phyloP scores from a whole-genome alignment of 441 rosid genomes.

The Croton setiger region DNA sequence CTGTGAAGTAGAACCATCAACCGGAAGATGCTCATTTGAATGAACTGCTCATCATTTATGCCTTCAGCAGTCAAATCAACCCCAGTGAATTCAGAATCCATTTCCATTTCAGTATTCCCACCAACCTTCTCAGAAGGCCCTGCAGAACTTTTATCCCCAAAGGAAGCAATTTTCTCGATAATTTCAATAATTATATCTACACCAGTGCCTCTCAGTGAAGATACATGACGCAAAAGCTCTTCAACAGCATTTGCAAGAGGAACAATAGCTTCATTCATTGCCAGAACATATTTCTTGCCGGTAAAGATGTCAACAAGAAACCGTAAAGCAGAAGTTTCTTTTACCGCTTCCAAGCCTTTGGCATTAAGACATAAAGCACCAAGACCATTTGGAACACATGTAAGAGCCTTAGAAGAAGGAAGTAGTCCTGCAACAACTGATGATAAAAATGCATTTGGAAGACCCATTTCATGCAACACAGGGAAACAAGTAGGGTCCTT shows the following conservation, averaged over 20 bases:
- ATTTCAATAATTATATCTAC: slow-evolving; percentile 94
- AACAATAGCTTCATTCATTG: slow-evolving; percentile 96
- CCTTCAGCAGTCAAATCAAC: slow-evolving; percentile 45
- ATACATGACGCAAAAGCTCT: slow-evolving; percentile 95
- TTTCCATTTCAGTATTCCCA: slow-evolving; percentile 83
- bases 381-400: slow-evolving; percentile 92
- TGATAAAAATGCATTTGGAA: slow-evolving; percentile 89
- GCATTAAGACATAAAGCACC: slow-evolving; percentile 96
- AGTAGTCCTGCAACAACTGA: slow-evolving; percentile 81
- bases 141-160: slow-evolving; percentile 46
- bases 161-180: slow-evolving; percentile 67
- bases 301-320: slow-evolving; percentile 87
- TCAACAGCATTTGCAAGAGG: slow-evolving; percentile 97
- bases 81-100: slow-evolving; percentile 72
- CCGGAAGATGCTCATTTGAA: slow-evolving; percentile 88
- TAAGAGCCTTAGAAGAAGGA: slow-evolving; percentile 95
- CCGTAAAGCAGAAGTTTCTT: slow-evolving; percentile 74
- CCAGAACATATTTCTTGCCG: slow-evolving; percentile 80
- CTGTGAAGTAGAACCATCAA: slow-evolving; percentile 95
- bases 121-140: slow-evolving; percentile 49
- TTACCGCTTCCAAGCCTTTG: slow-evolving; percentile 93
- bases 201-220: slow-evolving; percentile 81
- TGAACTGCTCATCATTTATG: slow-evolving; percentile 76
- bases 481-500: slow-evolving; percentile 94
- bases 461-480: slow-evolving; percentile 79